phyloP scores from a whole-genome alignment of 169 alveolate species.

The Blepharisma undulans region DNA sequence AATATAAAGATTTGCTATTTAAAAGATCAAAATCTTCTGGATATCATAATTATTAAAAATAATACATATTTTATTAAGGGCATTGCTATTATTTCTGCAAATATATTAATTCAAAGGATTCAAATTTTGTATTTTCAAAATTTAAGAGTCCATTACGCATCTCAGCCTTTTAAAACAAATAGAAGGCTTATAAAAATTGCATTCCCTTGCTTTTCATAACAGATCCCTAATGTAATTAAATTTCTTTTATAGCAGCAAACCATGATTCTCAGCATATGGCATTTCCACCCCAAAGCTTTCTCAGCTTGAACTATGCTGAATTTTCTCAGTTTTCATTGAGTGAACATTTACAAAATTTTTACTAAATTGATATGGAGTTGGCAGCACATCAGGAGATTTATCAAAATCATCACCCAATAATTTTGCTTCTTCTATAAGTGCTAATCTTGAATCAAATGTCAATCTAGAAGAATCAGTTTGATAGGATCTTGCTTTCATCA shows the following conservation, averaged over 20 bases:
- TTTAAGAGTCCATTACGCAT: background rate
- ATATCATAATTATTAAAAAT: too few relatives aligned
- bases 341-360: background rate
- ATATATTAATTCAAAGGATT: background rate
- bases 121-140: background rate
- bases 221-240: background rate
- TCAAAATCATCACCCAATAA: background rate
- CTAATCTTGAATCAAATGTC: background rate
- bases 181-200: background rate
- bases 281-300: background rate
- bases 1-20: too few relatives aligned
- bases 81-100: background rate
- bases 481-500: background rate
- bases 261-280: background rate
- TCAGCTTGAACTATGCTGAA: background rate
- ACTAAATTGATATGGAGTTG: background rate
- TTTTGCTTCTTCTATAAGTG: background rate
- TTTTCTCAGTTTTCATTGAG: background rate
- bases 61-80: background rate
- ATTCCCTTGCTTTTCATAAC: background rate
- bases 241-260: background rate
- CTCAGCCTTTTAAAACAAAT: background rate
- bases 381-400: background rate
- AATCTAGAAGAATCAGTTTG: background rate
- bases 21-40: background rate